Evolutionary conservation across 139 green algal species (phyloP).

Genomic region (Tetradesmus obliquus): DNA sequence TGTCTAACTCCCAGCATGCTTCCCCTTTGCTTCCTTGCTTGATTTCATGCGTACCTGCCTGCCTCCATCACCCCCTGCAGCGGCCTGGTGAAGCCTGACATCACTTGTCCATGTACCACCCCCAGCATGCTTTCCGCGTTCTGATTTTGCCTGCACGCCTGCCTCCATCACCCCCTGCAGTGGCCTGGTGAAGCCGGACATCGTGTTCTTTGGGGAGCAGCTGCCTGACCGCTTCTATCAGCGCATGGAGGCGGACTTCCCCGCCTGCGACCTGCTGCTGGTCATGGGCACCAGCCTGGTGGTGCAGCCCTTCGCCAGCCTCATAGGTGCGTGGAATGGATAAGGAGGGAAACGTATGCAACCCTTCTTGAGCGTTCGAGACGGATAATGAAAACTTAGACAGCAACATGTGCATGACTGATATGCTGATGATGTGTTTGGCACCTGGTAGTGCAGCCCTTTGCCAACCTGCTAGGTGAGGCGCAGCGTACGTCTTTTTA

Average conservation of each 20-base stretch:
- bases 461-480: too few species aligned
- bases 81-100: slow-evolving; percentile 69
- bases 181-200: slow-evolving; percentile 88
- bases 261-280: slow-evolving; percentile 84
- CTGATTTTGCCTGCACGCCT: neutral
- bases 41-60: neutral
- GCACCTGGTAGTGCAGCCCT: too few species aligned
- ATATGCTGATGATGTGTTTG: too few species aligned
- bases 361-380: neutral
- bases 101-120: slow-evolving; percentile 47
- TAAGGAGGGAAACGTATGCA: too few species aligned
- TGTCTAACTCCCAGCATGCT: neutral
- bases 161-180: slow-evolving; percentile 28
- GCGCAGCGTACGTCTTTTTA: too few species aligned
- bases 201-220: slow-evolving; percentile 93
- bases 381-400: neutral
- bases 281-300: slow-evolving; percentile 86
- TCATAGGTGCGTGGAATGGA: slow-evolving; percentile 57
- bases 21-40: neutral
- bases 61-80: neutral
- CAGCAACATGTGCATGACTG: too few species aligned
- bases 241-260: slow-evolving; percentile 53
- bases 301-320: slow-evolving; percentile 79
- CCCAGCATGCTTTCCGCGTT: neutral
- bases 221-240: slow-evolving; percentile 79